Base-by-base conservation (phyloP, 257 asterid genomes). In the Solanum appendiculatum region DNA sequence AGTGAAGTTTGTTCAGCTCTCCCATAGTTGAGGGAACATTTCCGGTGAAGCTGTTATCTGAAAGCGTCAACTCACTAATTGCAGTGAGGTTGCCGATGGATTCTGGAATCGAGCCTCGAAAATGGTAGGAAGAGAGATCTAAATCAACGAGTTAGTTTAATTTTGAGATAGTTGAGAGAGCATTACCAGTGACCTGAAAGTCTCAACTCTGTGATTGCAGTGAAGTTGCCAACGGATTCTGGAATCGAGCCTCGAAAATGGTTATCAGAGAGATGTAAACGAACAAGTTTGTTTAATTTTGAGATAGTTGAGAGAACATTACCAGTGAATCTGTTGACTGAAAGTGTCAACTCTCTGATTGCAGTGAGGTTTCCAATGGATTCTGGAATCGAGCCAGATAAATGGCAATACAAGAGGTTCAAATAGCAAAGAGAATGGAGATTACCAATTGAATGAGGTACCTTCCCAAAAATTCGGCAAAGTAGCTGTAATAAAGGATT, bases 401-500 rank as follows among this genome's bases (percentile, higher is more conserved):
- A 1, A 48, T 0, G 0, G 21, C 7, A 48, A 48, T 46, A 13
- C 2, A 0, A 0, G 56, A 46, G 20, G 20, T 46, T 14, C 7
- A 46, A 46, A 46, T 5, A 0, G 0, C 1, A 46, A 46, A 46
- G 54, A 46, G 20, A 46, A 46, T 46, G 20, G 33, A 74, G 82
- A 16, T 74, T 39, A 2, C 34, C 82, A 39, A 74, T 37, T 0
- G 82, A 37, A 36, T 39, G 54, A 23, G 54, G 33, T 21, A 73
- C 2, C 29, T 73, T 73, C 15, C 82, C 82, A 46, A 46, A 46
- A 14, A 46, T 46, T 14, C 0, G 54, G 54, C 54, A 46, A 46
- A 46, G 54, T 46, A 7, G 20, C 54, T 14, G 54, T 46, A 46
- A 46, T 14, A 0, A 46, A 46, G 54, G 20, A 46, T 46, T 46